phyloP scores from a whole-genome alignment of 805 yeast species.

The Metschnikowia lochheadii region DNA sequence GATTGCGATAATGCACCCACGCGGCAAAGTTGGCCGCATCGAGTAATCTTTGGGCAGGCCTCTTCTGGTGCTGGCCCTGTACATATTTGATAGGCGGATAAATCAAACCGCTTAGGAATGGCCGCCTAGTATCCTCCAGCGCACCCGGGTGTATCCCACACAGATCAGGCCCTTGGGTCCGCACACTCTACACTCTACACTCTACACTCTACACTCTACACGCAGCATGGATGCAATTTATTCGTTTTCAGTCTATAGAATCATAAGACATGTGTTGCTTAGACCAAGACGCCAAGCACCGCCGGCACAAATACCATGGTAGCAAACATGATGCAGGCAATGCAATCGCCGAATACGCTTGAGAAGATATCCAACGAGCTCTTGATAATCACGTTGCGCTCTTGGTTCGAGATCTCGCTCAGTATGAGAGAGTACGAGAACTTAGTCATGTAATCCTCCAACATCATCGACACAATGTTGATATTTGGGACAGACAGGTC shows the following conservation, averaged over 20 bases:
- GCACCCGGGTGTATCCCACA: background rate
- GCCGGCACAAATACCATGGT: slow-evolving; percentile 12
- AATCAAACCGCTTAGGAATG: background rate
- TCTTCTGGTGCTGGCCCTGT: background rate
- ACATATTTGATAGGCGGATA: slow-evolving; percentile 1
- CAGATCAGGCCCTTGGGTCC: background rate
- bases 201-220: background rate
- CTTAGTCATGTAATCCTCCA: slow-evolving; percentile 13
- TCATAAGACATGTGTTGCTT: background rate
- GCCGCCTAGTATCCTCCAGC: background rate
- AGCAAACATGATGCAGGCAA: slow-evolving; percentile 10
- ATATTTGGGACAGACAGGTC: slow-evolving; percentile 8
- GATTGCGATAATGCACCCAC: background rate
- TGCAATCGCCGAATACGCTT: slow-evolving; percentile 6
- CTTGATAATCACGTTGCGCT: slow-evolving; percentile 1
- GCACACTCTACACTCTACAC: background rate
- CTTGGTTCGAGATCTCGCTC: background rate
- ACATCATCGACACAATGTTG: slow-evolving; percentile 4
- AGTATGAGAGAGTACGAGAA: slow-evolving; percentile 7
- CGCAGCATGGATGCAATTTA: background rate
- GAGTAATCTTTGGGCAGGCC: background rate
- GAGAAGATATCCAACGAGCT: slow-evolving; percentile 3
- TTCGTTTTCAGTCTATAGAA: background rate
- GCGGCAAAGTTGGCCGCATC: slow-evolving; percentile 2
- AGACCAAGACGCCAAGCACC: slow-evolving; percentile 4